These are phyloP conservation scores for Cucumis hystrix DNA, from an alignment of 306 rosid genomes.

Conservation along the genomic window DNA sequence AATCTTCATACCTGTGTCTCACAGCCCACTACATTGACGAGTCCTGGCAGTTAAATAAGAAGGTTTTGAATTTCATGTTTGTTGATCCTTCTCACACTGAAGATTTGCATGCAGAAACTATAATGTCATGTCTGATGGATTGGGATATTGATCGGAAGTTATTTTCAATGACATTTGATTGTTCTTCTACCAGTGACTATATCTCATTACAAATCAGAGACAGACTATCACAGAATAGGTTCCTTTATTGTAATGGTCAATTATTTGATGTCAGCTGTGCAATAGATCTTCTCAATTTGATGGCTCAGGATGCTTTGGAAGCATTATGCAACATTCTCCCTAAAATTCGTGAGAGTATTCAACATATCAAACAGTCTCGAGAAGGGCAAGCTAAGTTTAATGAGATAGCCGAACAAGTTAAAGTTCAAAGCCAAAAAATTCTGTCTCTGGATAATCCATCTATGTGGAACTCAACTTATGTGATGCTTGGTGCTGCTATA, in stretches of 20 bases:
- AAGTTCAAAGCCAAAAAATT: constrained; percentile 42
- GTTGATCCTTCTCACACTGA: constrained; percentile 72
- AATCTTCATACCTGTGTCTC: constrained; percentile 74
- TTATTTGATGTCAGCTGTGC: constrained; percentile 82
- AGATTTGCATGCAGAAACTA: constrained; percentile 62
- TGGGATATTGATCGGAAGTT: constrained; percentile 97
- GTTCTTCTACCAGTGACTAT: constrained; percentile 52
- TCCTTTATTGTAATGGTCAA: constrained; percentile 75
- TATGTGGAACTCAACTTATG: constrained; percentile 65
- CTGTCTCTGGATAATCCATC: constrained; percentile 51
- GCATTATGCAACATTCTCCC: constrained; percentile 36
- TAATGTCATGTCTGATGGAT: constrained; percentile 76
- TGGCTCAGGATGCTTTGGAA: constrained; percentile 41
- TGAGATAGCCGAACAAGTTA: constrained; percentile 55
- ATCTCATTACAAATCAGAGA: constrained; percentile 49
- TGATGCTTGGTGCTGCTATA: constrained; percentile 68
- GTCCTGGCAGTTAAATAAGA: constrained; percentile 77
- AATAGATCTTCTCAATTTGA: constrained; percentile 22
- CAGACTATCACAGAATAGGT: constrained; percentile 73
- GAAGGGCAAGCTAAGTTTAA: constrained; percentile 49
- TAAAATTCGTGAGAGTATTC: constrained; percentile 58
- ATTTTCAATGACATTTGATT: constrained; percentile 79
- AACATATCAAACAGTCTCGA: constrained; percentile 56
- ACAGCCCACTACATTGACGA: constrained; percentile 84
- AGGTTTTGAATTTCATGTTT: constrained; percentile 56